A percentile compares a stretch with the other conserved stretches of the same genome.
Conservation (phyloP, 2,329 filamentous ascomycete genomes). For the Diplodia intermedia region DNA sequence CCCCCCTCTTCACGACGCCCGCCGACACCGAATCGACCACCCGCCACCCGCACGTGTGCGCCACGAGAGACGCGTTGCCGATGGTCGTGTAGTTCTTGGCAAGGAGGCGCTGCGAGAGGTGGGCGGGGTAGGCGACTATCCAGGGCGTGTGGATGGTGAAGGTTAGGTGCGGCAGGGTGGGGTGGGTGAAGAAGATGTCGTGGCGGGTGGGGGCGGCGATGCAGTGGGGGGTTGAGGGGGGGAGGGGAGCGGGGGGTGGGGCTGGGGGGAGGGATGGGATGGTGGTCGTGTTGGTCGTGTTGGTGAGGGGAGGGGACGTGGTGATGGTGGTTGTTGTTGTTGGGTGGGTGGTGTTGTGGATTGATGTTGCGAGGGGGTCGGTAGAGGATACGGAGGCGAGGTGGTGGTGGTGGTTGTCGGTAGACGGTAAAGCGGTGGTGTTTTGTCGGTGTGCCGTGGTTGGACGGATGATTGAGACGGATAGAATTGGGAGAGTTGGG, state of each 20-base stretch:
- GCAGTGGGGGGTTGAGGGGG: background rate
- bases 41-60: background rate
- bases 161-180: background rate
- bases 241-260: background rate
- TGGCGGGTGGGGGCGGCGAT: background rate
- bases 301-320: background rate
- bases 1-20: background rate
- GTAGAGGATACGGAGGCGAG: no score
- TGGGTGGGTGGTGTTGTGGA: background rate
- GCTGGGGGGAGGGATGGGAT: background rate
- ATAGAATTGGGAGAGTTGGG: no score
- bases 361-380: no score
- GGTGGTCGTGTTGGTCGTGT: background rate
- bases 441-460: no score
- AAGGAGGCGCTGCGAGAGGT: background rate
- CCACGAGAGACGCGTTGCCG: background rate
- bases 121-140: background rate
- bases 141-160: slow-evolving; percentile 14
- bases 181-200: slow-evolving; percentile 18
- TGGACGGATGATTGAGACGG: background rate
- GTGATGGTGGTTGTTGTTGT: background rate
- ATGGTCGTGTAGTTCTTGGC: background rate
- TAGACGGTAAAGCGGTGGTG: no score
- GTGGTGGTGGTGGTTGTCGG: background rate
- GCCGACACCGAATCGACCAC: no score